A percentile compares a stretch with the other conserved stretches of the same genome.
Evolutionary conservation across 2,329 filamentous ascomycete genomes (phyloP).

Genomic region (Periconia sp.): DNA sequence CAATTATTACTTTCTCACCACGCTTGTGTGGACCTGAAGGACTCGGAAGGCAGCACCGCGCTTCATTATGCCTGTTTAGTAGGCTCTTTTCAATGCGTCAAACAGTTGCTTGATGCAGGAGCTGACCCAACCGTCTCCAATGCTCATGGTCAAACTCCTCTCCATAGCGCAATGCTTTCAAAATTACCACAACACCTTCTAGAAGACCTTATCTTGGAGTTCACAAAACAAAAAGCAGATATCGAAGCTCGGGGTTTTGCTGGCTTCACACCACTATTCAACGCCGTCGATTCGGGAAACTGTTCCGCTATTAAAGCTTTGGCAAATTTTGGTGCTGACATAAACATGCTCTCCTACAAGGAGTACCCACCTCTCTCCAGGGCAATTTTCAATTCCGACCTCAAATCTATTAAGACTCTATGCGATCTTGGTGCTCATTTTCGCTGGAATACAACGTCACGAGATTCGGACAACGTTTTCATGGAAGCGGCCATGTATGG

Average conservation of each 20-base stretch:
- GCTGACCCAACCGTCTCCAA: not conserved
- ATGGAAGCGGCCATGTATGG: not conserved
- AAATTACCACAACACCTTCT: not conserved
- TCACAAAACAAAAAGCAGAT: not conserved
- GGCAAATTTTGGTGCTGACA: not conserved
- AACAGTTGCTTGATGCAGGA: not conserved
- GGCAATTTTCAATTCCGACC: not conserved
- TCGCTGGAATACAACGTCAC: not conserved
- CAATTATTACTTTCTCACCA: not conserved
- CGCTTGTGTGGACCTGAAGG: not conserved
- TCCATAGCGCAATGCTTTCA: not conserved
- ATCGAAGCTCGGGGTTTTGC: not conserved
- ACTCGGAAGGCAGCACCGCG: not conserved
- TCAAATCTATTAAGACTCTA: not conserved
- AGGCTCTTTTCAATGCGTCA: not conserved
- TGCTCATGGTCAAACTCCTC: not conserved
- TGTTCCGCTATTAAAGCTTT: not conserved
- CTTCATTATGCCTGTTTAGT: not conserved
- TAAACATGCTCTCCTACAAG: not conserved
- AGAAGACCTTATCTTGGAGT: not conserved
- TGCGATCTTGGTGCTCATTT: not conserved
- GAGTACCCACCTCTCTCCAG: not conserved
- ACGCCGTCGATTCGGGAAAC: not conserved
- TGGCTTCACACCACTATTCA: not conserved
- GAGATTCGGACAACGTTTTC: not conserved